Evolutionary conservation across 768 basidiomycete genomes (phyloP), one percentile per base, ranked within the genome.

Genomic region (Podaxis sp.): DNA sequence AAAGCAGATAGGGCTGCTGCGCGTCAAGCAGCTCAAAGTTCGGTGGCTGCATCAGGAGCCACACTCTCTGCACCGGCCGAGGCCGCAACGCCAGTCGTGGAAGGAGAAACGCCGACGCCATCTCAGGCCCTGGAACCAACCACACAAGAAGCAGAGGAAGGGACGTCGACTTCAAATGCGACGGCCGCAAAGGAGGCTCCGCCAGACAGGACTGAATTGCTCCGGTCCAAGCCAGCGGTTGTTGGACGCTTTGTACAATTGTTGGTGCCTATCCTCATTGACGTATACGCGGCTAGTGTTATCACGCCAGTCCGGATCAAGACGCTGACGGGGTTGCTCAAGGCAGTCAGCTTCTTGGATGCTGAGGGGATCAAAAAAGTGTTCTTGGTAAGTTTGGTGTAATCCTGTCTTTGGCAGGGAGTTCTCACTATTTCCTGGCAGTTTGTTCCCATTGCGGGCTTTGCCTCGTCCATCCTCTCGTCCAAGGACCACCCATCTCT

Each of bases 231-330:
- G 64, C 83, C 89, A 24, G 80, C 77, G n/a, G 85, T 93, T 27
- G 89, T 96, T 54, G 86, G 84, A 19, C 84, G 87, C 15, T 98
- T 95, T 74, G 92, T 96, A 84, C 85, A 86, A 52, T 79, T 96
- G 37, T 86, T 94, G 68, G 88, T 98, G 0, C 97, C 97, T 0
- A 94, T 97, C 59, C 83, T 99, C 59, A 89, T 98, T 63, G 97
- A 98, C 68, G 96, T 99, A n/a, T 98, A 98, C 74, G 91, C 96
- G n/a, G 96, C 97, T 33, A 97, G 94, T 72, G 96, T 98, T 27
- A 87, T 89, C 54, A 85, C 89, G 0, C 87, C 92, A 2, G 88
- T 98, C 11, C 84, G 97, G 63, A 85, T 91, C 47, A 96, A 96
- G 77, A 93, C 94, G 0, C 78, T 98, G 65, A 91, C 88, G 0